Percentiles rank a stretch among this genome's conserved stretches.
These are phyloP conservation scores for Astraeus odoratus DNA, from an alignment of 768 basidiomycete genomes.

Conservation along the genomic window DNA sequence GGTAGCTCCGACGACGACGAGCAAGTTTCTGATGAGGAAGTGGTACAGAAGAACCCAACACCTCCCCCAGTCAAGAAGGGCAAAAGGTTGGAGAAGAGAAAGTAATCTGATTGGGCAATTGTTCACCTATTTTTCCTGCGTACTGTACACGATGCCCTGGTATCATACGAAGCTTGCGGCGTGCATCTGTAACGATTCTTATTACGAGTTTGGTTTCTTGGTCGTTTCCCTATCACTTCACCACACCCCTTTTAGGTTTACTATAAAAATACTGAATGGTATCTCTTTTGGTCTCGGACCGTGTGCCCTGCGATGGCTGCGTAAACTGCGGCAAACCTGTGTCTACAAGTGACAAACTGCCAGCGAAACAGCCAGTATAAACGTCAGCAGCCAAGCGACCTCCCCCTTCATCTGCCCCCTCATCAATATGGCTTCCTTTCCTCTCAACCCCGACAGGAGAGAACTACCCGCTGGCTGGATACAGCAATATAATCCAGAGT, in stretches of 20 bases:
- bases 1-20: no score
- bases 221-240: not conserved
- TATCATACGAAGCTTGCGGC: slow-evolving; percentile 22
- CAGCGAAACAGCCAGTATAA: slow-evolving; percentile 1
- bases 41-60: slow-evolving; percentile 28
- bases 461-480: slow-evolving; percentile 64
- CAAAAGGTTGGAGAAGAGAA: slow-evolving; percentile 22
- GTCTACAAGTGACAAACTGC: slow-evolving; percentile 21
- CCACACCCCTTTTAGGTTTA: not conserved
- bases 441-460: slow-evolving; percentile 49
- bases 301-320: slow-evolving; percentile 11
- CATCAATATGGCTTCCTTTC: slow-evolving; percentile 37
- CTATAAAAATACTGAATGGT: not conserved
- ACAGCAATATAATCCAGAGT: slow-evolving; percentile 63
- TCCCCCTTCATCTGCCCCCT: slow-evolving; percentile 3
- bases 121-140: slow-evolving; percentile 1
- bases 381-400: slow-evolving; percentile 17
- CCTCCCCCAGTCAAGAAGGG: slow-evolving; percentile 20
- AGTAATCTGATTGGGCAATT: slow-evolving; percentile 10
- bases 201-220: slow-evolving; percentile 1
- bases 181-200: slow-evolving; percentile 22
- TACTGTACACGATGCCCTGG: slow-evolving; percentile 8
- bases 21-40: slow-evolving; percentile 21
- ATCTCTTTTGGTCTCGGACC: slow-evolving; percentile 1
- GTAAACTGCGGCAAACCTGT: slow-evolving; percentile 28